Conservation (phyloP, 176 grass and related monocot genomes). For the Tillandsia fasciculata region DNA sequence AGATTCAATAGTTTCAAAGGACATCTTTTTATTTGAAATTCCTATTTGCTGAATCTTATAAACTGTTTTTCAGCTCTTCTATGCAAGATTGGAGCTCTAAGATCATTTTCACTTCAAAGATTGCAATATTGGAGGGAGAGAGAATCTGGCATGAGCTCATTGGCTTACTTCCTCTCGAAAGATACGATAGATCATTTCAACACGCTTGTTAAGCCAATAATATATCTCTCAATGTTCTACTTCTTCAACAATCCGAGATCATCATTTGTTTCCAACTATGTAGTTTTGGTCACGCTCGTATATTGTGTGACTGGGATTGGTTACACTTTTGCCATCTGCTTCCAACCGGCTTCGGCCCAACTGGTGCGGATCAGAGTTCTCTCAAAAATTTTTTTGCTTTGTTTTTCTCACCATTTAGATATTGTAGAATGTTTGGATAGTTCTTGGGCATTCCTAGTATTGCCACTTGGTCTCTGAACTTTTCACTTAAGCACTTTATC, state of each 20-base stretch:
- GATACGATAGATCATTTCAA: constrained; percentile 79
- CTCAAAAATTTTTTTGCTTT: constrained; percentile 4
- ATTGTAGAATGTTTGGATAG: no score
- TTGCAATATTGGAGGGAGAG: constrained; percentile 64
- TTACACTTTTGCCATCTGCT: constrained; percentile 67
- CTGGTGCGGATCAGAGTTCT: constrained; percentile 32
- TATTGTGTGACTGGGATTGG: constrained; percentile 79
- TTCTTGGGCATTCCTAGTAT: no score
- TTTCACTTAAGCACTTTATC: no score
- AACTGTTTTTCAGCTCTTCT: constrained; percentile 39
- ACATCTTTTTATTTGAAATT: neutral
- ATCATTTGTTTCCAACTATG: constrained; percentile 45
- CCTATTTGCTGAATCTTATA: neutral
- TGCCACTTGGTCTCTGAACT: no score
- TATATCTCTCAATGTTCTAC: constrained; percentile 66
- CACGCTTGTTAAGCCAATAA: constrained; percentile 43
- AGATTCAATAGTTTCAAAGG: no score
- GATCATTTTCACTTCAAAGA: constrained; percentile 68
- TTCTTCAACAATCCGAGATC: constrained; percentile 67
- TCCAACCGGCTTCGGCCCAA: constrained; percentile 64
- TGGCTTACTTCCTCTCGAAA: constrained; percentile 78
- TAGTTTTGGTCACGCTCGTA: constrained; percentile 50
- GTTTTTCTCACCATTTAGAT: neutral
- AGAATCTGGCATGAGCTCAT: constrained; percentile 68
- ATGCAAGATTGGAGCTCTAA: constrained; percentile 56